Percentiles rank a stretch among this genome's conserved stretches.
These are phyloP conservation scores for Globisporangium irregulare DNA, from an alignment of 352 stramenopile species.

Conservation along the genomic window DNA sequence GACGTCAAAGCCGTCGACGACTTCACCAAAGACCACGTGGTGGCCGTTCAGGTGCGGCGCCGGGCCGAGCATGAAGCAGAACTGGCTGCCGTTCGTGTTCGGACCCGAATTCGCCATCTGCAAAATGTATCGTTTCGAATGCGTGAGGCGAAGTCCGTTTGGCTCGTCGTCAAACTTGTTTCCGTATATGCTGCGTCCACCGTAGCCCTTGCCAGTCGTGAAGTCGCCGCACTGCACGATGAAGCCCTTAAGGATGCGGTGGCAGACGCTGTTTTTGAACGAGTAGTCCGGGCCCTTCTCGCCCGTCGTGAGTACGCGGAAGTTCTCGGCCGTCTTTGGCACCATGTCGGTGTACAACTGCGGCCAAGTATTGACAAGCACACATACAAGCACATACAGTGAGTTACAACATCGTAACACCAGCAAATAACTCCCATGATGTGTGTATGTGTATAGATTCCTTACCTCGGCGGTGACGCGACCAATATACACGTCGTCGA, in stretches of 20 bases:
- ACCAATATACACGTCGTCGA: constrained; percentile 67
- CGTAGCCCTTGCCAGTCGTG: constrained; percentile 90
- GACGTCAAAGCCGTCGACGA: constrained; percentile 79
- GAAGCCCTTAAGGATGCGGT: constrained; percentile 97
- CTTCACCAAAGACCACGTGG: constrained; percentile 85
- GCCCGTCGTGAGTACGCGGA: constrained; percentile 93
- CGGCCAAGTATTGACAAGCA: not conserved
- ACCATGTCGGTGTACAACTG: constrained; percentile 93
- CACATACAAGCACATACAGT: not conserved
- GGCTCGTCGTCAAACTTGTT: constrained; percentile 98
- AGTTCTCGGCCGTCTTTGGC: constrained; percentile 99
- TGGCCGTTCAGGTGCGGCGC: constrained; percentile 77
- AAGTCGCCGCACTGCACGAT: constrained; percentile 98
- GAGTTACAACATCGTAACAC: not conserved
- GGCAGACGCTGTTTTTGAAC: constrained; percentile 97
- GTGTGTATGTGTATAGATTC: not conserved
- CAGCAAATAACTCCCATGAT: not conserved
- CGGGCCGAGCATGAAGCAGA: constrained; percentile 96
- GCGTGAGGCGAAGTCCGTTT: constrained; percentile 68
- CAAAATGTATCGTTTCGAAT: constrained; percentile 80
- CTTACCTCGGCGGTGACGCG: constrained; percentile 71
- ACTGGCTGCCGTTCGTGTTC: constrained; percentile 99
- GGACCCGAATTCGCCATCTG: constrained; percentile 98
- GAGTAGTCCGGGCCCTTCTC: constrained; percentile 91
- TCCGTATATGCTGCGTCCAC: constrained; percentile 97